Evolutionary conservation across 2,329 filamentous ascomycete genomes (phyloP), one percentile per base, ranked within the genome.

Genomic region (Tetracladium maxilliforme): DNA sequence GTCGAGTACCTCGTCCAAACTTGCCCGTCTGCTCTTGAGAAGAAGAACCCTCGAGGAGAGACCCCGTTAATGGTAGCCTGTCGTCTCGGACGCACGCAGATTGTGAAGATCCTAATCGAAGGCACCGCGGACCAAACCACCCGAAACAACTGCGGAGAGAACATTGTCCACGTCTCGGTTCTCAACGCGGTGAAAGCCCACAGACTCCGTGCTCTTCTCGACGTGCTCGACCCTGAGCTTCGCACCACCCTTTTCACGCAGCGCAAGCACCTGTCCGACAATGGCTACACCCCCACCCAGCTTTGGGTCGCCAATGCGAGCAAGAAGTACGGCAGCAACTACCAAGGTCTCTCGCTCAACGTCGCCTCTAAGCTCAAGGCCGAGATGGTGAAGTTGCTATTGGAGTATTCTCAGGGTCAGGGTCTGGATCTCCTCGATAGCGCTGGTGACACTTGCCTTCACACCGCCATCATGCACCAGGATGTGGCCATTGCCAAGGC

Each of bases 1-100:
- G 54, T 90, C 18, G 54, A 70, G 28, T 80, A 81, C 35, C 54
- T 92, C 3, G 47, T 80, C 25, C 57, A 71, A 14, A 56, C 61
- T 8, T 59, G 62, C 29, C 79, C 80, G 0, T 53, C 64, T 3
- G 61, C 59, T 2, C 39, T 92, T 2, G 68, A 83, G 29, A 56
- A 62, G 24, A 79, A 70, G 38, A 68, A 62, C 2, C 45, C 54
- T 2, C 41, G 52, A 6, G 69, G 69, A 1, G 52, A 63, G 25
- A 86, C 79, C 1, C 80, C 82, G 3, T 56, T 92, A 2, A 61
- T 72, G 28, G 44, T 81, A 7, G 79, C 81, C 3, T 75, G 72
- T 32, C 49, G 56, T 3, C 49, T 67, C 4, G 61, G 64, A 8
- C 61, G 64, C 12, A 37, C 59, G 10, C 52, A 68, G 3, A 61